phyloP scores from a whole-genome alignment of 2,329 filamentous ascomycete genomes.

The Fusarium nurragi region DNA sequence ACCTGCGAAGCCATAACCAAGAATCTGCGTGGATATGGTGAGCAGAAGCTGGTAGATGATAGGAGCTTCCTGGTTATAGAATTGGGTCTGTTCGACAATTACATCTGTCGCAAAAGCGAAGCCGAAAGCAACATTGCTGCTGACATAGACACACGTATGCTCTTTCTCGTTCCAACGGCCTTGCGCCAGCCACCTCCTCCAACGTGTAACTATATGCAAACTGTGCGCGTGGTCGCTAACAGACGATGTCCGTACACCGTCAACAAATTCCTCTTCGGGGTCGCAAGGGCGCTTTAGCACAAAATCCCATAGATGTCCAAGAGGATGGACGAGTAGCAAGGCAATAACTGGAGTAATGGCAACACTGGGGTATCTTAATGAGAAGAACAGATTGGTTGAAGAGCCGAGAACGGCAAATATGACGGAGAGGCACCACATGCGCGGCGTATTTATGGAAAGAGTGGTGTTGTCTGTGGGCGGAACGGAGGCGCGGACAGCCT shows the following conservation, averaged over 20 bases:
- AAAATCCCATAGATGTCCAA: slow-evolving; percentile 82
- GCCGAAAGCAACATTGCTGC: slow-evolving; percentile 88
- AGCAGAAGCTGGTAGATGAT: slow-evolving; percentile 83
- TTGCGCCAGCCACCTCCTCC: slow-evolving; percentile 80
- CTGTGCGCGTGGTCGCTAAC: slow-evolving; percentile 32
- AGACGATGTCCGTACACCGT: slow-evolving; percentile 55
- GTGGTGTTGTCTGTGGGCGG: slow-evolving; percentile 77
- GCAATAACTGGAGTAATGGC: slow-evolving; percentile 91
- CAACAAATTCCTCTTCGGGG: slow-evolving; percentile 58
- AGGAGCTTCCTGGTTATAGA: slow-evolving; percentile 83
- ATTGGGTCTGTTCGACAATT: slow-evolving; percentile 89
- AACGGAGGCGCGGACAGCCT: slow-evolving; percentile 83
- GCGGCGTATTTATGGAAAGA: slow-evolving; percentile 86
- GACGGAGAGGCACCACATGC: slow-evolving; percentile 86
- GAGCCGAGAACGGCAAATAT: slow-evolving; percentile 84
- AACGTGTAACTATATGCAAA: slow-evolving; percentile 46
- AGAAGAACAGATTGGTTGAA: slow-evolving; percentile 88
- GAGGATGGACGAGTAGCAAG: slow-evolving; percentile 82
- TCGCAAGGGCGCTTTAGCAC: slow-evolving; percentile 71
- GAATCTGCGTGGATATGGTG: slow-evolving; percentile 84
- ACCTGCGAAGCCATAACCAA: slow-evolving; percentile 88
- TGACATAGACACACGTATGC: slow-evolving; percentile 88
- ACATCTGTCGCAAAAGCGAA: slow-evolving; percentile 91
- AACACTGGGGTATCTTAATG: slow-evolving; percentile 88
- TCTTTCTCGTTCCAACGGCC: slow-evolving; percentile 89